Evolutionary conservation across 768 basidiomycete genomes (phyloP), one percentile per base, ranked within the genome.

Genomic region (Candolleomyces efflorescens): DNA sequence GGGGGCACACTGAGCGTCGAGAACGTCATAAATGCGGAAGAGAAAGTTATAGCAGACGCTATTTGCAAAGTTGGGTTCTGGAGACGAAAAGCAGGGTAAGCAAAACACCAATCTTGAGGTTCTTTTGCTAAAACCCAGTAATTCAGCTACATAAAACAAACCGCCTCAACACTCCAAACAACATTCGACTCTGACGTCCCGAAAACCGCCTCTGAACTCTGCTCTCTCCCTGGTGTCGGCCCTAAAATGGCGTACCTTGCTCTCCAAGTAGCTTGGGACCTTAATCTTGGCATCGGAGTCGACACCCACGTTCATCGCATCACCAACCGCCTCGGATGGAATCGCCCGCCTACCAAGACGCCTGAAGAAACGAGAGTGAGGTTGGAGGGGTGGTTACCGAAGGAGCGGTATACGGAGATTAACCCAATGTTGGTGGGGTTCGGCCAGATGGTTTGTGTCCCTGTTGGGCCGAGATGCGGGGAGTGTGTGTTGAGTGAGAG

Each of bases 231-330:
- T 1, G 96, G 96, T 0, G 94, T 98, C 0, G 96, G 96, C 0
- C 96, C 94, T 0, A 98, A 99, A 71, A 97, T 98, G 94, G 92
- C 92, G 0, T 96, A 92, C 71, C 69, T 97, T 37, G 76, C 85
- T 1, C 77, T 96, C 2, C 93, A 94, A 62, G 82, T 82, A 24
- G 93, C 92, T 1, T 96, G 92, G 92, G 81, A 89, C 61, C 60
- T 92, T 47, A 92, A 94, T 63, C 77, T 81, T 23, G 96, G 96
- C 1, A 96, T 98, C 36, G 96, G 95, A 0, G 96, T 98, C 0
- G 96, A 99, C 63, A 90, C 93, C 0, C 96, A 99, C 69, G 94
- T 98, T 6, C 94, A 98, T 63, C 78, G 96, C 5, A 98, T 99
- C 54, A 94, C 94, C 24, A 95, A 98, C 63, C 78, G 94, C 15